Evolutionary conservation across 2,329 filamentous ascomycete genomes (phyloP).

Genomic region (Paracoccidioides lutzii): DNA sequence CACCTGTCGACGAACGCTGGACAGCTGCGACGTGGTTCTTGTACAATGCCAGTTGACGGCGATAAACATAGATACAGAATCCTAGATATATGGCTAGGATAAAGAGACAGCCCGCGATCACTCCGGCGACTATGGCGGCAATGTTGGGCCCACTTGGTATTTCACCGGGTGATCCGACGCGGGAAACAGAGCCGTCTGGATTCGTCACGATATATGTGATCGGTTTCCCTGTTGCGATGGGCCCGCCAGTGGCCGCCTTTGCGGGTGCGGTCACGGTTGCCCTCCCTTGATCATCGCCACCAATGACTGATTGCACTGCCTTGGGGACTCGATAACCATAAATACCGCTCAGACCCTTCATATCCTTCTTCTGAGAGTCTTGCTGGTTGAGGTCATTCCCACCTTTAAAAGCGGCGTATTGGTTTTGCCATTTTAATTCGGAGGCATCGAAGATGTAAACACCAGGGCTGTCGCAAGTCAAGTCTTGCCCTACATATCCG

Average conservation of each 20-base stretch:
- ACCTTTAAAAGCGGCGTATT: constrained; percentile 51
- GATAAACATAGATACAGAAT: constrained; percentile 65
- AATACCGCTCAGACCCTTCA: constrained; percentile 45
- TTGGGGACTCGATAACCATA: constrained; percentile 59
- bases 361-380: constrained; percentile 39
- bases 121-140: constrained; percentile 44
- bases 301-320: constrained; percentile 51
- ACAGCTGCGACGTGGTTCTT: constrained; percentile 54
- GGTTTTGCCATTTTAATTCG: constrained; percentile 53
- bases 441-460: constrained; percentile 69
- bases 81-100: constrained; percentile 58
- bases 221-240: constrained; percentile 56
- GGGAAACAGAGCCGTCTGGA: constrained; percentile 27
- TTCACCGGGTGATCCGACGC: constrained; percentile 16
- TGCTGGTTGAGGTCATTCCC: constrained; percentile 41
- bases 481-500: constrained; percentile 50
- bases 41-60: constrained; percentile 57
- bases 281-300: constrained; percentile 51
- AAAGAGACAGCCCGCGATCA: constrained; percentile 54
- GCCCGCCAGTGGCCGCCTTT: constrained; percentile 52
- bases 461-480: constrained; percentile 54
- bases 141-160: constrained; percentile 31
- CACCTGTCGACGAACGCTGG: constrained; percentile 41
- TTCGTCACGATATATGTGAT: constrained; percentile 53
- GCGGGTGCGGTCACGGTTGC: constrained; percentile 57